Conservation (phyloP, 2,329 filamentous ascomycete genomes). For the Talaromyces verruculosus region DNA sequence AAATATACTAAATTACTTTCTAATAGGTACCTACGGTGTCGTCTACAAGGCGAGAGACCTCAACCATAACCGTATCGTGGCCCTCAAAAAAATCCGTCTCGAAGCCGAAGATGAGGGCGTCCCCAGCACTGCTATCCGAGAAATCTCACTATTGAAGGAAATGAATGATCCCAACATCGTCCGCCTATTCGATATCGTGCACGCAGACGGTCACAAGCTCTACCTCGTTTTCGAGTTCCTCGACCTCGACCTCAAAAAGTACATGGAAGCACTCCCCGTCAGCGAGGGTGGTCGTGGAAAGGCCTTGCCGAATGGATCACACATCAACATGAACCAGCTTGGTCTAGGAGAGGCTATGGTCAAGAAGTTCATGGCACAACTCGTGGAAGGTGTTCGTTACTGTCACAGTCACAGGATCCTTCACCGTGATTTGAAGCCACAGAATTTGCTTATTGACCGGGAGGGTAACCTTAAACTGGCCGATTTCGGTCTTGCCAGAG, state of each 20-base stretch:
- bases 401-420: constrained; percentile 86
- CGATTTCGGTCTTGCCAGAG: constrained; percentile 84
- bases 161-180: constrained; percentile 93
- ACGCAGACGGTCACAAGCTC: constrained; percentile 90
- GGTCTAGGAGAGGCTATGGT: constrained; percentile 78
- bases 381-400: constrained; percentile 80
- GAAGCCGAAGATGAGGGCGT: constrained; percentile 95
- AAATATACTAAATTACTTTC: constrained; percentile 13
- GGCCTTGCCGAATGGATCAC: constrained; percentile 75
- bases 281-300: constrained; percentile 82
- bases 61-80: constrained; percentile 79
- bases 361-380: constrained; percentile 89
- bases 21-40: constrained; percentile 82
- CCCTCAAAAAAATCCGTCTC: constrained; percentile 91
- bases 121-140: constrained; percentile 87
- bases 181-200: constrained; percentile 83
- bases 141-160: constrained; percentile 91
- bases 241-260: constrained; percentile 89
- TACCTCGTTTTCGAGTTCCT: constrained; percentile 93
- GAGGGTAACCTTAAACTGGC: constrained; percentile 88
- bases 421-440: constrained; percentile 85
- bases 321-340: constrained; percentile 62
- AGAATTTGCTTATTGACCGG: constrained; percentile 82
- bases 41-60: constrained; percentile 94
- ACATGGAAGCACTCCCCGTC: constrained; percentile 87